phyloP scores from a whole-genome alignment of 768 basidiomycete genomes.

The Xerocomus potaroensis region DNA sequence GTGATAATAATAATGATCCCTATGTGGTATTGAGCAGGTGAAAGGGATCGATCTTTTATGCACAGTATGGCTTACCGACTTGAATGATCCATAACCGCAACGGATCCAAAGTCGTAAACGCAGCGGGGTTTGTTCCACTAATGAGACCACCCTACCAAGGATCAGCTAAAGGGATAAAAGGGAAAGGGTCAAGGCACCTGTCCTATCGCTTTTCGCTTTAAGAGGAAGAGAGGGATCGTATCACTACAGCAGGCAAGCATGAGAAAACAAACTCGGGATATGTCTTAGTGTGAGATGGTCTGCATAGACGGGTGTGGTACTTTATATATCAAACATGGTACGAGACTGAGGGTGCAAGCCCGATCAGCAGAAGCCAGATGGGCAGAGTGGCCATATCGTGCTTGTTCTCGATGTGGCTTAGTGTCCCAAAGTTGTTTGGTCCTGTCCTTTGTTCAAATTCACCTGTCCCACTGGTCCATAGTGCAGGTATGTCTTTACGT shows the following conservation, averaged over 20 bases:
- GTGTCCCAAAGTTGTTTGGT: neutral
- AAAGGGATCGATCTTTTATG: neutral
- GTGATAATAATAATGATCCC: conserved; percentile 81
- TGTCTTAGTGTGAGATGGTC: too few species aligned
- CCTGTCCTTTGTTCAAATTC: neutral
- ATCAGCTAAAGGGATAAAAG: neutral
- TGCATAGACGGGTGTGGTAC: too few species aligned
- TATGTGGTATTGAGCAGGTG: conserved; percentile 21
- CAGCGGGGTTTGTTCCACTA: conserved; percentile 67
- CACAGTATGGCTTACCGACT: conserved; percentile 55
- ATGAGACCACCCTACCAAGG: conserved; percentile 65
- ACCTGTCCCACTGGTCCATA: neutral
- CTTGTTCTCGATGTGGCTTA: neutral
- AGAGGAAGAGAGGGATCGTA: neutral
- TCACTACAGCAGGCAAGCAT: neutral
- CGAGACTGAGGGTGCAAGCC: neutral
- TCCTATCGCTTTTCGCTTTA: conserved; percentile 16
- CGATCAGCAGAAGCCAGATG: too few species aligned
- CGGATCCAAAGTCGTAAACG: conserved; percentile 62
- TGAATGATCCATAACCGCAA: conserved; percentile 74
- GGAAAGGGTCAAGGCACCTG: conserved; percentile 12
- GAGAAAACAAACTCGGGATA: neutral
- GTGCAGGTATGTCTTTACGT: neutral
- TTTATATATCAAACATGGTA: neutral
- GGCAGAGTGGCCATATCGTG: too few species aligned